Conservation (phyloP, 805 yeast genomes). For the Candida morakotiae region DNA sequence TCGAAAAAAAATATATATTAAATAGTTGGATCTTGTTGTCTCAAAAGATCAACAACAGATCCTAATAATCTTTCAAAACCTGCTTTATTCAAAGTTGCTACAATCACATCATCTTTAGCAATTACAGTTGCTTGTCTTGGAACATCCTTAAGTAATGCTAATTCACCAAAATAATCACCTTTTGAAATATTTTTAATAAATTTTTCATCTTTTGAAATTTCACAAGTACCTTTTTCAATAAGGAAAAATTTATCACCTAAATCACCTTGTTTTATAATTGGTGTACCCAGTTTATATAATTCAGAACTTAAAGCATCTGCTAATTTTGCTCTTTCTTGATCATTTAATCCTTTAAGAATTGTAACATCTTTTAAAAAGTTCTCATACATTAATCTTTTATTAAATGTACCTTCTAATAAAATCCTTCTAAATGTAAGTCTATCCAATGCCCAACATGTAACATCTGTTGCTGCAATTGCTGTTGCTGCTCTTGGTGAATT, state of each 20-base stretch:
- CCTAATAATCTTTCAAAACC: conserved; percentile 94
- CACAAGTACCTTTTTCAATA: conserved; percentile 73
- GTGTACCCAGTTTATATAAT: conserved; percentile 63
- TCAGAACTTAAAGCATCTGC: conserved; percentile 92
- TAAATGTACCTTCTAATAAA: conserved; percentile 83
- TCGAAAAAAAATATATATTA: conserved; percentile 1
- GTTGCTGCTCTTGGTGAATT: conserved; percentile 98
- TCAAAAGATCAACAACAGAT: conserved; percentile 86
- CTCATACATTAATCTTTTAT: conserved; percentile 87
- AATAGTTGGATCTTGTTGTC: conserved; percentile 76
- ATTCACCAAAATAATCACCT: conserved; percentile 96
- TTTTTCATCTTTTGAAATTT: conserved; percentile 60
- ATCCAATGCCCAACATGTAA: conserved; percentile 83
- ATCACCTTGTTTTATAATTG: conserved; percentile 84
- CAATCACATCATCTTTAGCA: conserved; percentile 71
- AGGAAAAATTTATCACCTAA: conserved; percentile 43
- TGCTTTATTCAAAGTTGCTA: conserved; percentile 86
- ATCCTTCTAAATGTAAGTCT: conserved; percentile 90
- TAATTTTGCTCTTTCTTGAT: conserved; percentile 81
- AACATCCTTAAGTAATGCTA: conserved; percentile 83
- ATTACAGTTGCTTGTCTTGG: conserved; percentile 94
- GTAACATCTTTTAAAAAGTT: conserved; percentile 84
- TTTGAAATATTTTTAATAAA: conserved; percentile 56
- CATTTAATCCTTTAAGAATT: conserved; percentile 65
- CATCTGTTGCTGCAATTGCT: conserved; percentile 69